Conservation (phyloP, 1,139 yeast genomes). For the Arxiozyma slooffiae region DNA sequence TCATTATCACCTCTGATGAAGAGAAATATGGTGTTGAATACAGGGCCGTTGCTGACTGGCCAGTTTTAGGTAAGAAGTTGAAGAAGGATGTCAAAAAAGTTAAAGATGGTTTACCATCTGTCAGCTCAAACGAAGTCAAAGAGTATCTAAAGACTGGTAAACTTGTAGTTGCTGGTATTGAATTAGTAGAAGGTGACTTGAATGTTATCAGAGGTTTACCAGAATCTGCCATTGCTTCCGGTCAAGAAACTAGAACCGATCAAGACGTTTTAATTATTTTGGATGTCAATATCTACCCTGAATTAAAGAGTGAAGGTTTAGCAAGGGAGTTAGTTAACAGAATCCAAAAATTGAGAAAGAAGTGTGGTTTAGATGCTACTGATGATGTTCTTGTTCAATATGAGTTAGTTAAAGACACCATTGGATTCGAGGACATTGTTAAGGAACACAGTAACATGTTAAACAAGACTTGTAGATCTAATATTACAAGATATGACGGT, state of each 20-base stretch:
- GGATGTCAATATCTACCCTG: constrained; percentile 81
- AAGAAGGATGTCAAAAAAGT: constrained; percentile 90
- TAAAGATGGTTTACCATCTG: constrained; percentile 79
- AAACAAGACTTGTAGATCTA: constrained; percentile 61
- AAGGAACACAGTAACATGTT: constrained; percentile 57
- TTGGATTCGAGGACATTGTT: constrained; percentile 57
- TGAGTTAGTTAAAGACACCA: constrained; percentile 57
- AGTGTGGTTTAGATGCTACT: constrained; percentile 87
- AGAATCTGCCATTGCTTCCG: constrained; percentile 48
- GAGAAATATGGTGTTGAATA: constrained; percentile 84
- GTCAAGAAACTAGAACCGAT: constrained; percentile 79
- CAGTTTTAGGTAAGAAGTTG: constrained; percentile 91
- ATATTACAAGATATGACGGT: constrained; percentile 31
- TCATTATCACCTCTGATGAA: constrained; percentile 85
- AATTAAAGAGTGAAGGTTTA: constrained; percentile 83
- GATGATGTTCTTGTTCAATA: constrained; percentile 90
- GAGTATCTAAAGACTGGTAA: constrained; percentile 62
- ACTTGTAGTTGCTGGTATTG: constrained; percentile 80
- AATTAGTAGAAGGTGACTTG: constrained; percentile 76
- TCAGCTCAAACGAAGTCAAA: constrained; percentile 77
- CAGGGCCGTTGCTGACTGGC: constrained; percentile 97
- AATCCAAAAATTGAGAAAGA: constrained; percentile 94
- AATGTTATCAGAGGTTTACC: constrained; percentile 85
- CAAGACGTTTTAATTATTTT: constrained; percentile 80
- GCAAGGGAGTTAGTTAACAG: constrained; percentile 96